These are phyloP conservation scores for Camellia japonica DNA, from an alignment of 148 eudicot species.

Conservation along the genomic window DNA sequence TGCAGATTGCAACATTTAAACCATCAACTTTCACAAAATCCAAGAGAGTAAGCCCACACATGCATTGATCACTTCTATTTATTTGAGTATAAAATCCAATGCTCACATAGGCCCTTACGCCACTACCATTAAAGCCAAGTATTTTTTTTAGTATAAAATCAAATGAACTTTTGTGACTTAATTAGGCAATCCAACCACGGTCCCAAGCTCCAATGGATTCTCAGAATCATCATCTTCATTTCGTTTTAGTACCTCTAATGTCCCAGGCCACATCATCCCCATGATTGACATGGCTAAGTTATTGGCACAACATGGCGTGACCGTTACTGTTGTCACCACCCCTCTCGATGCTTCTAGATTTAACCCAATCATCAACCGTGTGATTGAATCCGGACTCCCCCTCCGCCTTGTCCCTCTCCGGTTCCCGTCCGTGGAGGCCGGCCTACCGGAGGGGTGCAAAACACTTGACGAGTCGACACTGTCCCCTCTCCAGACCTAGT, in stretches of 20 bases:
- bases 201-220: too few relatives aligned
- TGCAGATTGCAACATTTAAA: too few relatives aligned
- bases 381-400: slow-evolving; percentile 14
- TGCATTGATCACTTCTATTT: too few relatives aligned
- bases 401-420: slow-evolving; percentile 15
- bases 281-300: slow-evolving; percentile 22
- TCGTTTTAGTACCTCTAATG: slow-evolving; percentile 40
- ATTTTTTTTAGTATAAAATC: too few relatives aligned
- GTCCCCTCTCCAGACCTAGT: not conserved
- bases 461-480: not conserved
- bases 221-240: slow-evolving; percentile 29
- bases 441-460: slow-evolving; percentile 27
- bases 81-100: too few relatives aligned
- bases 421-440: slow-evolving; percentile 14
- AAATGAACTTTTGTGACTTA: too few relatives aligned
- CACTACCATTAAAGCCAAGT: too few relatives aligned
- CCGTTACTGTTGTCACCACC: slow-evolving; percentile 16
- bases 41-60: too few relatives aligned
- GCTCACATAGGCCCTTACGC: too few relatives aligned
- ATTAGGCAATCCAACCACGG: too few relatives aligned
- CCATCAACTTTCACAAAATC: too few relatives aligned
- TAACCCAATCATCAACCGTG: slow-evolving; percentile 4
- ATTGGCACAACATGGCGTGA: slow-evolving; percentile 9
- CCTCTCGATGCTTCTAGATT: slow-evolving; percentile 1
- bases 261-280: slow-evolving; percentile 32